phyloP scores from a whole-genome alignment of 2,329 filamentous ascomycete genomes.

The Cladophialophora psammophila region DNA sequence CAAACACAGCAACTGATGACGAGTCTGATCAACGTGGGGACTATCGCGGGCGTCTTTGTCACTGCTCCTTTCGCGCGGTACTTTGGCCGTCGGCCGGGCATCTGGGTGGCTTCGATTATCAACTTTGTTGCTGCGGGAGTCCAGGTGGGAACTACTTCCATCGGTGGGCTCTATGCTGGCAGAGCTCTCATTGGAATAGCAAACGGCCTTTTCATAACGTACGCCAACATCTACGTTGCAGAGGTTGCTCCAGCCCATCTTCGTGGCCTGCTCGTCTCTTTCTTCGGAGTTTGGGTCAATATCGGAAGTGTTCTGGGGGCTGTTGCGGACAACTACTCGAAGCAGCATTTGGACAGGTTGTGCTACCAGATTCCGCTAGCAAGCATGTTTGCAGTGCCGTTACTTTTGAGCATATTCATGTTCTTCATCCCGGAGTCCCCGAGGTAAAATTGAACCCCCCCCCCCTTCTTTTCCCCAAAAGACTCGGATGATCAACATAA shows the following conservation, averaged over 20 bases:
- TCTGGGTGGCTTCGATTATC: slow-evolving; percentile 58
- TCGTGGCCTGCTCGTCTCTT: slow-evolving; percentile 56
- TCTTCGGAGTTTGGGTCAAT: slow-evolving; percentile 60
- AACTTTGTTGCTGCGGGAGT: slow-evolving; percentile 55
- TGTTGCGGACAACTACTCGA: slow-evolving; percentile 53
- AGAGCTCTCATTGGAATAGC: slow-evolving; percentile 55
- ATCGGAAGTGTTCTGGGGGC: slow-evolving; percentile 58
- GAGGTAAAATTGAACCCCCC: slow-evolving; percentile 43
- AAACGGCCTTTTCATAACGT: slow-evolving; percentile 56
- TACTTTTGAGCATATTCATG: slow-evolving; percentile 55
- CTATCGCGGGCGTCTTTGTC: slow-evolving; percentile 58
- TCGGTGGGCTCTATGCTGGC: slow-evolving; percentile 55
- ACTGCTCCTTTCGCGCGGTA: slow-evolving; percentile 57
- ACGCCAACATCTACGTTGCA: slow-evolving; percentile 57
- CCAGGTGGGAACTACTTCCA: slow-evolving; percentile 53
- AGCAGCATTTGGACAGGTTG: slow-evolving; percentile 48
- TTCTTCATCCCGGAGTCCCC: slow-evolving; percentile 58
- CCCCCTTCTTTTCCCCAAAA: no score
- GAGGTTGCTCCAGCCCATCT: slow-evolving; percentile 58
- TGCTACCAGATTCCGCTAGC: slow-evolving; percentile 60
- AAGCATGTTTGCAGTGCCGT: slow-evolving; percentile 56
- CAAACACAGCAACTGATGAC: slow-evolving; percentile 61
- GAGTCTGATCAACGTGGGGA: slow-evolving; percentile 59
- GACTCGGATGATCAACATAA: no score
- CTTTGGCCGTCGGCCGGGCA: slow-evolving; percentile 55